Evolutionary conservation across 805 yeast genomes (phyloP), one percentile per base, ranked within the genome.

Genomic region (Nakazawaea populi): DNA sequence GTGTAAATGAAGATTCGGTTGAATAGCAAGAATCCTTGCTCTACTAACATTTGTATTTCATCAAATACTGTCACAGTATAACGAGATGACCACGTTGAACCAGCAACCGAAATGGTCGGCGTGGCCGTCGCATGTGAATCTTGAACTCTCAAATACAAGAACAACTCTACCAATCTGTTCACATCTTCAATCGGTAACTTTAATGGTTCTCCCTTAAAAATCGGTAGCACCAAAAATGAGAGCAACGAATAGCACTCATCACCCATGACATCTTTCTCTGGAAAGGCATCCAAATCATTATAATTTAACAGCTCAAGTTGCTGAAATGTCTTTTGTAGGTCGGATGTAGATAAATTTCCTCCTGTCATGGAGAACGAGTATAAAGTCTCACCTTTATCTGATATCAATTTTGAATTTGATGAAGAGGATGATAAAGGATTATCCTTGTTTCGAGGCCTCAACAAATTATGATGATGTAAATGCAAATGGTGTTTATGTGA

Each of bases 131-230:
- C 34, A 18, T 40, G 42, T n/a, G 35, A 49, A 4, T 44, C 52
- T 31, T 44, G 45, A 18, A 49, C 49, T 32, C 68, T 54, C 7
- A 69, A 53, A 28, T 60, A 56, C n/a, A 67, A 48, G 53, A 68
- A 68, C 8, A 69, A 48, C 27, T 63, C 62, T 1, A 80, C 75
- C 48, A 80, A 63, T 43, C 71, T 73, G 57, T 80, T 81, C 27
- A 77, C 63, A 57, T 82, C 85, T 55, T 82, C 87, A 3, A 82
- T 73, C 0, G 85, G 82, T 0, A 75, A 73, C 18, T 75, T 67
- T 38, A 80, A 56, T 4, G 68, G 65, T 32, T 74, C 79, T n/a
- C 79, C 75, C 47, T 62, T 60, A 57, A 81, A 82, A 7, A 82
- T 54, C 1, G 83, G 77, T 28, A 70, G 59, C 0, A 76, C 67